phyloP scores from a whole-genome alignment of 2,329 filamentous ascomycete species.

The Hypoxylon sp. region DNA sequence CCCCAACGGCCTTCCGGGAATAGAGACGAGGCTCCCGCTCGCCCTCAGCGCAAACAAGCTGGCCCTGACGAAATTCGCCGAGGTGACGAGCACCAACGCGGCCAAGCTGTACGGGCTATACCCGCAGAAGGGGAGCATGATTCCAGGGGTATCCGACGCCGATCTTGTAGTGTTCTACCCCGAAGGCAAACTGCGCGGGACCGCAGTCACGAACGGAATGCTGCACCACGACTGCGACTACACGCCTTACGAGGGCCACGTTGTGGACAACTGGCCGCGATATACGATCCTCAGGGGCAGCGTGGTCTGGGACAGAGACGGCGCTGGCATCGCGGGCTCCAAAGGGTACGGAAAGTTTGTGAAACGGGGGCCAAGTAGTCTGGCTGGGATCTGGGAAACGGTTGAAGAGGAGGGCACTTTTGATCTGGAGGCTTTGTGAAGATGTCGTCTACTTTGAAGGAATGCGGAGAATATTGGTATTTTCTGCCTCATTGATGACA shows the following conservation, averaged over 20 bases:
- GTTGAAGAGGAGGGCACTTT: constrained; percentile 4
- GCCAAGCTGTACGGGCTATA: constrained; percentile 66
- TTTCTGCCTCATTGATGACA: too few species aligned
- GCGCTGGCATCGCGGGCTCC: constrained; percentile 45
- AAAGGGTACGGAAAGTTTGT: constrained; percentile 11
- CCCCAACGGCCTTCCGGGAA: constrained; percentile 64
- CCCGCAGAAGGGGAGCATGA: constrained; percentile 57
- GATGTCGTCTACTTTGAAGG: too few species aligned
- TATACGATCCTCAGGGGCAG: constrained; percentile 66
- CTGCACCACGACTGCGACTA: constrained; percentile 70
- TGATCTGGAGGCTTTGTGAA: constrained; percentile 5
- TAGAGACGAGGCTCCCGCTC: constrained; percentile 63
- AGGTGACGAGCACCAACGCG: constrained; percentile 61
- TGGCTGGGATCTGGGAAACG: constrained; percentile 8
- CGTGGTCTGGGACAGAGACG: constrained; percentile 64
- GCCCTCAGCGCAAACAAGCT: constrained; percentile 52
- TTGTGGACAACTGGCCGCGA: constrained; percentile 67
- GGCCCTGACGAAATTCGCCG: constrained; percentile 59
- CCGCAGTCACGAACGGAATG: constrained; percentile 59
- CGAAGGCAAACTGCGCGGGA: constrained; percentile 50
- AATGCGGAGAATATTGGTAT: too few species aligned
- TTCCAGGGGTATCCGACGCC: constrained; percentile 61
- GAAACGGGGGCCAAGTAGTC: constrained; percentile 1
- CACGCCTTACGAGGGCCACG: constrained; percentile 66
- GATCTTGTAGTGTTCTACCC: constrained; percentile 68